phyloP scores from a whole-genome alignment of 2,329 filamentous ascomycete species.

The Fusarium sp. region DNA sequence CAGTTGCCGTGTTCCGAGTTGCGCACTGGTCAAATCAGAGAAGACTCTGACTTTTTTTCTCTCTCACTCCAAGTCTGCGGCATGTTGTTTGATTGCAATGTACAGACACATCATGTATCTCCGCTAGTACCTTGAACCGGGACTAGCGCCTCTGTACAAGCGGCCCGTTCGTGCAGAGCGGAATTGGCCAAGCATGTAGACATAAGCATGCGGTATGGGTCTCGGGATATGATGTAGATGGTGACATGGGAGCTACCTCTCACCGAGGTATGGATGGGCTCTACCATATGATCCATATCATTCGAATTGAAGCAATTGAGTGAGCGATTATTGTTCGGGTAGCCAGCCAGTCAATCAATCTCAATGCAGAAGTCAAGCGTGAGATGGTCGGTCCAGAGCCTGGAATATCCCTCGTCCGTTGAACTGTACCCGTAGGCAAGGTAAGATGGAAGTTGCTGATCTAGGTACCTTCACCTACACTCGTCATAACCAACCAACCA shows the following conservation, averaged over 20 bases:
- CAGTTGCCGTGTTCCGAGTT: constrained; percentile 51
- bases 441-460: constrained; percentile 19
- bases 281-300: constrained; percentile 8
- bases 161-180: constrained; percentile 41
- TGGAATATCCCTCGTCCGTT: constrained; percentile 35
- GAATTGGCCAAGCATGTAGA: constrained; percentile 28
- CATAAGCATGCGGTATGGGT: constrained; percentile 17
- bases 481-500: no score
- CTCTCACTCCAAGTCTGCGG: constrained; percentile 3
- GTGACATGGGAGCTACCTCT: constrained; percentile 39
- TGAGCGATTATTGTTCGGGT: constrained; percentile 41
- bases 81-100: constrained; percentile 2
- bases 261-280: constrained; percentile 20
- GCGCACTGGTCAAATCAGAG: constrained; percentile 26
- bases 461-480: neutral
- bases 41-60: constrained; percentile 6
- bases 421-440: neutral
- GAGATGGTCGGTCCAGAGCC: constrained; percentile 3
- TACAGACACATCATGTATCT: constrained; percentile 35
- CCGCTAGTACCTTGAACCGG: constrained; percentile 34
- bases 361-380: neutral
- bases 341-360: neutral
- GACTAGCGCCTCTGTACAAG: constrained; percentile 34
- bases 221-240: constrained; percentile 23
- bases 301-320: constrained; percentile 13